Conservation (phyloP, 352 stramenopile genomes). For the Aphanomyces euteiches region DNA sequence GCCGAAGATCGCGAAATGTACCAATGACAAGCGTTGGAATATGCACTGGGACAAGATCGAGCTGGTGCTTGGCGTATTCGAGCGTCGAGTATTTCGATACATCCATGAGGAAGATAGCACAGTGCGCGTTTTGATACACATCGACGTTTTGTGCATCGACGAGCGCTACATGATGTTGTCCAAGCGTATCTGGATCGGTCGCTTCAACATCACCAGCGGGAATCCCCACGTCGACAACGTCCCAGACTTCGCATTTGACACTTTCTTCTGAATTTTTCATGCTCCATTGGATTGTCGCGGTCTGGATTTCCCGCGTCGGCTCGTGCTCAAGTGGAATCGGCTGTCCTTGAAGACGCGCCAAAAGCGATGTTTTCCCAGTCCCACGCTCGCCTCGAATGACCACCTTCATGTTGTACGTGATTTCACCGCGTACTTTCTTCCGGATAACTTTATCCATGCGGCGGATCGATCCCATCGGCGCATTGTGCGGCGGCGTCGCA, state of each 20-base stretch:
- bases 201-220: constrained; percentile 30
- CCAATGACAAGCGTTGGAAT: constrained; percentile 77
- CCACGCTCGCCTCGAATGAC: constrained; percentile 74
- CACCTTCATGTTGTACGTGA: constrained; percentile 92
- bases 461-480: constrained; percentile 49
- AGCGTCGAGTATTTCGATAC: constrained; percentile 74
- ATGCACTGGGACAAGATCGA: constrained; percentile 65
- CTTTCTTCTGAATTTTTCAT: constrained; percentile 68
- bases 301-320: constrained; percentile 83
- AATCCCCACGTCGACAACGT: constrained; percentile 85
- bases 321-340: constrained; percentile 63
- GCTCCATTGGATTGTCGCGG: constrained; percentile 84
- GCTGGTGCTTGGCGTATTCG: constrained; percentile 73
- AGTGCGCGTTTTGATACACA: constrained; percentile 86
- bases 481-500: constrained; percentile 26
- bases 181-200: constrained; percentile 6
- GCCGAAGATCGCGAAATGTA: constrained; percentile 54
- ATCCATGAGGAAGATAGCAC: constrained; percentile 86
- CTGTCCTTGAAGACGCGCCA: constrained; percentile 75
- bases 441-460: constrained; percentile 81
- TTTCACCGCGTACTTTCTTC: constrained; percentile 64
- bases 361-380: constrained; percentile 88
- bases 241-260: constrained; percentile 89
- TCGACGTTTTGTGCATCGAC: constrained; percentile 84
- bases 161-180: constrained; percentile 49